Conservation (phyloP, 192 early-diverging fungal genomes). For the Entomortierella parvispora region DNA sequence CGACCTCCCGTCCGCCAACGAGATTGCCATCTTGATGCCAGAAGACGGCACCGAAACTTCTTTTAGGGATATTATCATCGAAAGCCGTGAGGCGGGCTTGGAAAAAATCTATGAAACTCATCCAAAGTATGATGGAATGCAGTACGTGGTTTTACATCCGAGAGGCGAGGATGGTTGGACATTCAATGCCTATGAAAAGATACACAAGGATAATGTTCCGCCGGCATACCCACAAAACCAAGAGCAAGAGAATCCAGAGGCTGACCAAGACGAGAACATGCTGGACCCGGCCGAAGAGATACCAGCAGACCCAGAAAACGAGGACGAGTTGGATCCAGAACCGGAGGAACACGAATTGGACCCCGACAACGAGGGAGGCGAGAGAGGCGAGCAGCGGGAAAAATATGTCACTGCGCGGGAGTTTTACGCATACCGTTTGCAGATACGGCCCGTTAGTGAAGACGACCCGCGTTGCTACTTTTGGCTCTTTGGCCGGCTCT, state of each 20-base stretch:
- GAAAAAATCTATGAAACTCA: constrained; percentile 6
- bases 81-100: background rate
- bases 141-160: constrained; percentile 16
- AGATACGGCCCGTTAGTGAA: background rate
- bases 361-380: background rate
- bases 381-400: no score
- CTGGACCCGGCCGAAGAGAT: no score
- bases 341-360: background rate
- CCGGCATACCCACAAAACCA: no score
- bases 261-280: no score
- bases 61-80: constrained; percentile 14
- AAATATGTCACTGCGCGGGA: background rate
- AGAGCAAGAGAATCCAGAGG: no score
- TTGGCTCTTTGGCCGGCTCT: constrained; percentile 5
- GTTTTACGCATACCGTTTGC: constrained; percentile 19
- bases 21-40: constrained; percentile 14
- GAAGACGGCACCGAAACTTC: background rate
- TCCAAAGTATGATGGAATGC: constrained; percentile 4
- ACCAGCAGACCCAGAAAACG: no score
- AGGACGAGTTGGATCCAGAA: background rate
- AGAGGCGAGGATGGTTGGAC: constrained; percentile 10
- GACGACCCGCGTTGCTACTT: background rate
- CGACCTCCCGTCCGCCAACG: constrained; percentile 6
- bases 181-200: background rate
- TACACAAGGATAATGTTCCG: no score